A percentile compares a stretch with the other conserved stretches of the same genome.
Evolutionary conservation across 371 early-diverging fungal species (phyloP).

Genomic region (Cladochytrium tenue): DNA sequence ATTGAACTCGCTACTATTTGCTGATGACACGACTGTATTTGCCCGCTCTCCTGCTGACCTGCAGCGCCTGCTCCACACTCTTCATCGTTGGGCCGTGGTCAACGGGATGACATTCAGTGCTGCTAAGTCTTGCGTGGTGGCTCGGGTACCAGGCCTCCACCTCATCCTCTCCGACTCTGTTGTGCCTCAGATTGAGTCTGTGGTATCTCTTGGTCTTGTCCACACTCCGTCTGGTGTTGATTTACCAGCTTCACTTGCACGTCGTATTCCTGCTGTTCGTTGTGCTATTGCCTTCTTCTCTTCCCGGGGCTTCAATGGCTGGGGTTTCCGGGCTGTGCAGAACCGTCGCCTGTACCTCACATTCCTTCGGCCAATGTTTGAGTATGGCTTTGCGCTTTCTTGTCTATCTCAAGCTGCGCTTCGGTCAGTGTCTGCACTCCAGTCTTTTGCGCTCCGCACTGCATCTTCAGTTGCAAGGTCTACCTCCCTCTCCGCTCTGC

Average conservation of each 20-base stretch:
- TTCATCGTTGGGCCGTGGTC: not conserved
- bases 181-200: not conserved
- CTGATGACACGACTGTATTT: conserved; percentile 16
- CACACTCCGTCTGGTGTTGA: conserved; percentile 2
- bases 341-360: not conserved
- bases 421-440: not conserved
- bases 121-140: not conserved
- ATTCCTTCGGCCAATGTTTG: conserved; percentile 13
- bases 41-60: not conserved
- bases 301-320: conserved; percentile 6
- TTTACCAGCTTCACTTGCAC: not conserved
- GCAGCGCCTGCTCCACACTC: not conserved
- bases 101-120: not conserved
- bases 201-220: conserved; percentile 4
- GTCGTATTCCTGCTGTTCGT: not conserved
- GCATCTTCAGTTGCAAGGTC: not conserved
- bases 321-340: conserved; percentile 1
- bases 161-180: not conserved
- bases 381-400: conserved; percentile 14
- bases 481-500: conserved; percentile 10
- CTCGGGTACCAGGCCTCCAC: not conserved
- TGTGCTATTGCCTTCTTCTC: not conserved
- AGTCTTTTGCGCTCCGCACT: not conserved
- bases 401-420: not conserved
- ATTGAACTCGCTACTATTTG: conserved; percentile 16